Evolutionary conservation across 768 basidiomycete genomes (phyloP).

Genomic region (Cyathus striatus): DNA sequence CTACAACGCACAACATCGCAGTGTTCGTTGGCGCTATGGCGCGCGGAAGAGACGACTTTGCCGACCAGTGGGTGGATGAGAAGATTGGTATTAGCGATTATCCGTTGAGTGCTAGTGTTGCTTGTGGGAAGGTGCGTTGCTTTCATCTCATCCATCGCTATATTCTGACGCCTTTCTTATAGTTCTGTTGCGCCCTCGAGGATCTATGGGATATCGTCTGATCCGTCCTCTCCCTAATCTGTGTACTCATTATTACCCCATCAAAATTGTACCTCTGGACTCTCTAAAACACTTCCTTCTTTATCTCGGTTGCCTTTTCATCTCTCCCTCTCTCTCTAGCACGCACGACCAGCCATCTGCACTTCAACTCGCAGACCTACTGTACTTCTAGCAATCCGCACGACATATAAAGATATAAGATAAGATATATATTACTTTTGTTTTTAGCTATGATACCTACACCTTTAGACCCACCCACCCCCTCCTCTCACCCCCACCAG

Average conservation of each 20-base stretch:
- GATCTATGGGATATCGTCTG: slow-evolving; percentile 93
- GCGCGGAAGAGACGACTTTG: slow-evolving; percentile 93
- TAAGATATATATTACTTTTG: too few relatives aligned
- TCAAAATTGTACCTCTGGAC: too few relatives aligned
- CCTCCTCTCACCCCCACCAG: background rate
- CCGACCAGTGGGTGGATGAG: slow-evolving; percentile 90
- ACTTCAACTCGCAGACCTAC: slow-evolving; percentile 40
- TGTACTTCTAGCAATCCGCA: slow-evolving; percentile 3
- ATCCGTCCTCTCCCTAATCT: slow-evolving; percentile 8
- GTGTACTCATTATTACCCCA: too few relatives aligned
- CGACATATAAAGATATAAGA: too few relatives aligned
- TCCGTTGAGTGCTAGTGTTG: slow-evolving; percentile 86
- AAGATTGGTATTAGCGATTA: slow-evolving; percentile 97
- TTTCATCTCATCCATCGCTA: too few relatives aligned
- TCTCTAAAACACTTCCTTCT: too few relatives aligned
- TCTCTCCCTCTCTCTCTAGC: slow-evolving; percentile 1
- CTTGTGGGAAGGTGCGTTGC: slow-evolving; percentile 91
- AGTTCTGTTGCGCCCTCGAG: slow-evolving; percentile 91
- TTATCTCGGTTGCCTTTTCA: slow-evolving; percentile 4
- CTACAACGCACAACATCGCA: slow-evolving; percentile 83
- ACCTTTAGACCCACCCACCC: background rate
- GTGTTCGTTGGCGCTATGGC: slow-evolving; percentile 99
- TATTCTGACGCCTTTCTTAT: slow-evolving; percentile 55
- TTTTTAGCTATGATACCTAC: too few relatives aligned
- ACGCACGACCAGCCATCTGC: slow-evolving; percentile 28